Conservation (phyloP, 345 rosid genomes). For the Erucastrum elatum region DNA sequence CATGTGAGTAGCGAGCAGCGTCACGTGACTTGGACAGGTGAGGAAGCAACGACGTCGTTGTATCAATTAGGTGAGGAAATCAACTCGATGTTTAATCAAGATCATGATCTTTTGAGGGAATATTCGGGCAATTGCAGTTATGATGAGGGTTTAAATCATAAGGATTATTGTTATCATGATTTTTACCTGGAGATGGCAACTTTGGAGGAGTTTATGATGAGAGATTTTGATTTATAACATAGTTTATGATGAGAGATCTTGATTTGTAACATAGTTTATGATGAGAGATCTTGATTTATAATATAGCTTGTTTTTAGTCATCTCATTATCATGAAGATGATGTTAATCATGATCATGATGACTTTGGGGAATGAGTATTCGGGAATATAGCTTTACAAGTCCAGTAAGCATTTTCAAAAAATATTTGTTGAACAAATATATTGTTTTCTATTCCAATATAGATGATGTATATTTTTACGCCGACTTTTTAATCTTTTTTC, state of each 20-base stretch:
- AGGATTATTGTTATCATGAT: constrained; percentile 32
- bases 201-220: too few species aligned
- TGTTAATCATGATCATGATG: background rate
- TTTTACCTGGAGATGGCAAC: constrained; percentile 20
- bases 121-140: constrained; percentile 26
- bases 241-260: too few species aligned
- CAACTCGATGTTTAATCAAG: constrained; percentile 17
- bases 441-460: background rate
- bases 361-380: background rate
- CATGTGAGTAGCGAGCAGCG: constrained; percentile 26
- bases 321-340: constrained; percentile 3
- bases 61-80: constrained; percentile 17
- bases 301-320: constrained; percentile 19
- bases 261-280: too few species aligned
- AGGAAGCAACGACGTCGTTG: constrained; percentile 24
- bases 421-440: constrained; percentile 12
- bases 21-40: constrained; percentile 32
- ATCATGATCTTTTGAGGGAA: constrained; percentile 27
- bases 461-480: constrained; percentile 2
- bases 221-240: too few species aligned
- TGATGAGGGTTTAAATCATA: constrained; percentile 19
- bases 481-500: background rate
- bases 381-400: constrained; percentile 8
- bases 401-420: constrained; percentile 17
- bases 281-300: constrained; percentile 39